A percentile compares a stretch with the other conserved stretches of the same genome.
Conservation (phyloP, 2,329 filamentous ascomycete genomes). For the Plenodomus tracheiphilus region DNA sequence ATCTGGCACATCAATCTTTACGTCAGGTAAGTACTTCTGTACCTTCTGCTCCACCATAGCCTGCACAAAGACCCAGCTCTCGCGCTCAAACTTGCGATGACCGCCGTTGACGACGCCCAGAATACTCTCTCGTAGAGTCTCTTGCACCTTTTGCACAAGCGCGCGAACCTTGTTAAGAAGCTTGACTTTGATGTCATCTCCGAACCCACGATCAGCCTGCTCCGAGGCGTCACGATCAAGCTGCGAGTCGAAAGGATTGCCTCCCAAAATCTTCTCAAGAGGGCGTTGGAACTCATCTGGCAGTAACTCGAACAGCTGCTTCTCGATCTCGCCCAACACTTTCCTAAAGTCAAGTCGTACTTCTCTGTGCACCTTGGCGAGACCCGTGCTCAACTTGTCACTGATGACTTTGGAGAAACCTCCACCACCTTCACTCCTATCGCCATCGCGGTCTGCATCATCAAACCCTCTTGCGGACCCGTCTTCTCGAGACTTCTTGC, state of each 20-base stretch:
- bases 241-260: conserved; percentile 35
- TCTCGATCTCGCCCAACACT: conserved; percentile 33
- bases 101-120: conserved; percentile 36
- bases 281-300: conserved; percentile 34
- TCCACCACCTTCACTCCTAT: conserved; percentile 18
- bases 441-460: conserved; percentile 13
- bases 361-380: conserved; percentile 35
- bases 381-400: conserved; percentile 35
- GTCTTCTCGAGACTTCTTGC: conserved; percentile 25
- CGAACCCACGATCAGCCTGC: conserved; percentile 28
- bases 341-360: conserved; percentile 36
- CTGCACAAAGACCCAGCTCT: conserved; percentile 38
- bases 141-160: conserved; percentile 32
- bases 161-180: conserved; percentile 30
- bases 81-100: conserved; percentile 33
- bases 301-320: conserved; percentile 33
- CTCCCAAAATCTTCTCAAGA: conserved; percentile 34
- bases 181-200: conserved; percentile 34
- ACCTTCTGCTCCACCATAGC: conserved; percentile 37
- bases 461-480: conserved; percentile 22
- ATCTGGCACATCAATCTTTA: conserved; percentile 34
- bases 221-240: conserved; percentile 30
- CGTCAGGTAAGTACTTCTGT: conserved; percentile 32
- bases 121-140: conserved; percentile 34
- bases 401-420: conserved; percentile 34